A percentile compares a stretch with the other conserved stretches of the same genome.
phyloP scores from a whole-genome alignment of 345 rosid species.

The Trapa incisa region DNA sequence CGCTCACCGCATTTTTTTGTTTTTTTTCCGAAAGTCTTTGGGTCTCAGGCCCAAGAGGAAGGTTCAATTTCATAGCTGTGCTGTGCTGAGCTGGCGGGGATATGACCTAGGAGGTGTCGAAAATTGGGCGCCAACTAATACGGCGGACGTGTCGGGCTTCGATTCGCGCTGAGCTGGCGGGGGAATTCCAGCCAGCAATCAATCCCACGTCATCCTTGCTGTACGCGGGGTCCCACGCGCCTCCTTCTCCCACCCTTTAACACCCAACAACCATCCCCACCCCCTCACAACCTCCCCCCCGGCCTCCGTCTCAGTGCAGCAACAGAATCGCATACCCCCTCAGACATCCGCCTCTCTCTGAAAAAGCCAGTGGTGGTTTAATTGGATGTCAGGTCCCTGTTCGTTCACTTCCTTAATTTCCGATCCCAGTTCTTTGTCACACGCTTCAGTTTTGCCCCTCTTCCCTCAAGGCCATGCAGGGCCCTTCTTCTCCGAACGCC shows the following conservation, averaged over 20 bases:
- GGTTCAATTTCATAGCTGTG: too few species aligned
- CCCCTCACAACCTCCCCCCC: neutral
- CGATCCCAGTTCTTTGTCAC: neutral
- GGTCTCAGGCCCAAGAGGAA: too few species aligned
- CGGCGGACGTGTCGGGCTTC: neutral
- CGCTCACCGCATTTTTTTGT: conserved; percentile 53
- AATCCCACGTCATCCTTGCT: neutral
- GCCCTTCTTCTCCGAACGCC: neutral
- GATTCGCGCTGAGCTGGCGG: neutral
- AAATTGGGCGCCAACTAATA: neutral
- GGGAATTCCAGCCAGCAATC: neutral
- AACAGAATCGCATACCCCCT: neutral
- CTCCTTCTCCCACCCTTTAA: neutral
- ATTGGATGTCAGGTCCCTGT: neutral
- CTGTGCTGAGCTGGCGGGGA: too few species aligned
- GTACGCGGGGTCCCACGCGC: neutral
- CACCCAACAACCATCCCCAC: neutral
- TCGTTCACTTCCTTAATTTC: neutral
- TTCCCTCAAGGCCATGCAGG: neutral
- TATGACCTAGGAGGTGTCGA: neutral
- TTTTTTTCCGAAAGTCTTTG: too few species aligned
- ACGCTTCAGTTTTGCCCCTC: neutral
- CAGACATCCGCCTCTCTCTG: neutral
- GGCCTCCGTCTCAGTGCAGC: neutral
- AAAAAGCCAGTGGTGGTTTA: neutral